Base-by-base conservation (phyloP, 768 basidiomycete species). In the Suillus ampliporus region DNA sequence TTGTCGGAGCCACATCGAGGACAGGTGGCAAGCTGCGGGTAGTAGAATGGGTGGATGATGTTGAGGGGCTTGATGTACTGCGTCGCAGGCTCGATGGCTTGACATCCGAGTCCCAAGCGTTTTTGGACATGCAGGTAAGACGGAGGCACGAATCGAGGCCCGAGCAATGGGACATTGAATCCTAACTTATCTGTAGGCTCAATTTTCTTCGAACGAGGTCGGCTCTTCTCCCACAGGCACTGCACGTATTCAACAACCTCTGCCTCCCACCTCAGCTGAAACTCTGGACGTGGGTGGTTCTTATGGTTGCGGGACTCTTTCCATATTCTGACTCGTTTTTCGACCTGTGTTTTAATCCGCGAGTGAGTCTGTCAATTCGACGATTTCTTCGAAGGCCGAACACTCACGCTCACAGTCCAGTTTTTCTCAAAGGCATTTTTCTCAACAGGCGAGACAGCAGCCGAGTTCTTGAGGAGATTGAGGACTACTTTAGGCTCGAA, bases 121-220 rank as follows among this genome's bases (percentile, higher is more conserved):
- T 64, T 68, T 28, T 64, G 48, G 5, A 50, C 7, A 35, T 67
- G 62, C 15, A 64, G 17, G 57, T 66, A 66, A 2, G 57, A 57
- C 9, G 69, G 71, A 7, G 72, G 68, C 5, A 69, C n/a, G 40
- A 71, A 73, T 9, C 41, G 63, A 13, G 72, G 72, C 4, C 72
- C 69, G 11, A 68, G 58, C 37, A 71, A 35, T 13, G 68, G 71
- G 19, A 69, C 60, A 8, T 52, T 37, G 14, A 31, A n/a, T 5
- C n/a, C 21, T 43, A 64, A 63, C 31, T 58, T 38, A 15, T 15
- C 13, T 19, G 53, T 26, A 47, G 57, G 21, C 26, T 26, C 38
- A 14, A 38, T 41, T 50, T 63, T 68, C 17, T 62, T 61, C 19
- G 41, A 41, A n/a, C 52, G 43, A 13, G 53, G 50, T 35, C 46